Evolutionary conservation across 805 yeast species (phyloP).

Genomic region (Yarrowia bubula): DNA sequence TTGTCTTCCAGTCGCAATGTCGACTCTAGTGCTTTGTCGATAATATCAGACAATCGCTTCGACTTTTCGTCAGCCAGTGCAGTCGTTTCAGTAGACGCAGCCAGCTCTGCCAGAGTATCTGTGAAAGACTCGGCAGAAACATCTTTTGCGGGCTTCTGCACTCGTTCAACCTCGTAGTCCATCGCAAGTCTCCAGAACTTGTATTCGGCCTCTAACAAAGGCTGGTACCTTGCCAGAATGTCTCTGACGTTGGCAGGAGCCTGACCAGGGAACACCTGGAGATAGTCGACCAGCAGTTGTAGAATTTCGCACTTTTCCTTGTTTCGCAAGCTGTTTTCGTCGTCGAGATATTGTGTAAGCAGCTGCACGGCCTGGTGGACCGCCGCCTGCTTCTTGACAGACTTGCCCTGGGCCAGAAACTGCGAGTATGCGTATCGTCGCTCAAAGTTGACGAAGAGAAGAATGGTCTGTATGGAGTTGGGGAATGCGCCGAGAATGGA

Average conservation of each 20-base stretch:
- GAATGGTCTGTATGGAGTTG: constrained; percentile 35
- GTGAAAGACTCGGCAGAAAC: constrained; percentile 2
- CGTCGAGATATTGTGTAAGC: constrained; percentile 11
- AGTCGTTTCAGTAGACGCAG: neutral
- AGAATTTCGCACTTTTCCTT: constrained; percentile 17
- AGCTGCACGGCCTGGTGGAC: constrained; percentile 27
- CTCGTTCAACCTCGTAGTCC: constrained; percentile 36
- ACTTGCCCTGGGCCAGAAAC: constrained; percentile 11
- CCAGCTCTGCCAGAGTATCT: constrained; percentile 5
- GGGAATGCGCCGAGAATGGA: constrained; percentile 36
- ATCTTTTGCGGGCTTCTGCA: neutral
- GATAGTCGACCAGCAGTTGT: neutral
- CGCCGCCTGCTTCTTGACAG: constrained; percentile 20
- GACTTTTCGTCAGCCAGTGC: neutral
- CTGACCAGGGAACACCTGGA: constrained; percentile 26
- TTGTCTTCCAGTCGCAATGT: constrained; percentile 2
- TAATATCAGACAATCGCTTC: neutral
- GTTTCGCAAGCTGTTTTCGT: constrained; percentile 13
- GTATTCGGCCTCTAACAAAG: constrained; percentile 32
- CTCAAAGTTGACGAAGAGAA: constrained; percentile 33
- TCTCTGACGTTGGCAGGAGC: constrained; percentile 33
- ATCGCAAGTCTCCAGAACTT: constrained; percentile 39
- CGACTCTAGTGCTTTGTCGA: constrained; percentile 3
- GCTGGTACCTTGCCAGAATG: constrained; percentile 32
- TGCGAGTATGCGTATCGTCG: constrained; percentile 30